Percentiles rank a stretch among this genome's conserved stretches.
Evolutionary conservation across 192 early-diverging fungal genomes (phyloP).

Genomic region (Phlyctochytrium bullatum): DNA sequence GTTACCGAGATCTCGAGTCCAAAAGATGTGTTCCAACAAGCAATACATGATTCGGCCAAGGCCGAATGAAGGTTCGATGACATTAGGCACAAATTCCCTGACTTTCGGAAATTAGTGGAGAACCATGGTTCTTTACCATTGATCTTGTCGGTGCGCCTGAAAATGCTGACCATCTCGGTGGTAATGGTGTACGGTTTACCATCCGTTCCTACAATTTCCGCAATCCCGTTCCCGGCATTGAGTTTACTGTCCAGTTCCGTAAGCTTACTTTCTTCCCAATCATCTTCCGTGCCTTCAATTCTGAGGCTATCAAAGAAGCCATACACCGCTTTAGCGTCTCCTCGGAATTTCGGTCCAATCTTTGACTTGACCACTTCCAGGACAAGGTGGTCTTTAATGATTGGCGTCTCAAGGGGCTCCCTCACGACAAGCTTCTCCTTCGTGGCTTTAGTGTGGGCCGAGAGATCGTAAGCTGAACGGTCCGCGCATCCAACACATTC

Average conservation of each 20-base stretch:
- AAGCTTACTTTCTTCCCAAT: slow-evolving; percentile 52
- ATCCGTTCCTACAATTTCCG: slow-evolving; percentile 55
- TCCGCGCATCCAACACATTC: slow-evolving; percentile 99
- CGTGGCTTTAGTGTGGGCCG: slow-evolving; percentile 84
- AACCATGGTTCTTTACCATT: slow-evolving; percentile 40
- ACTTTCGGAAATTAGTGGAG: slow-evolving; percentile 39
- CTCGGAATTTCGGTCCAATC: slow-evolving; percentile 92
- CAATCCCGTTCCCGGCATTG: slow-evolving; percentile 40
- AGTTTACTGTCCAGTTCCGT: slow-evolving; percentile 51
- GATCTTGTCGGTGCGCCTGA: slow-evolving; percentile 44
- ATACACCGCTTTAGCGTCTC: slow-evolving; percentile 85
- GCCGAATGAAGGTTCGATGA: slow-evolving; percentile 99
- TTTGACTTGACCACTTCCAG: slow-evolving; percentile 86
- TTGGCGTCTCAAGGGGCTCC: slow-evolving; percentile 80
- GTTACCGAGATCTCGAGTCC: slow-evolving; percentile 62
- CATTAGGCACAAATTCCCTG: slow-evolving; percentile 95
- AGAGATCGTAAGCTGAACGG: slow-evolving; percentile 95
- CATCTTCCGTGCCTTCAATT: slow-evolving; percentile 18
- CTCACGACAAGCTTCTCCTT: slow-evolving; percentile 93
- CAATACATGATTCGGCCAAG: slow-evolving; percentile 97
- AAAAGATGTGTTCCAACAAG: slow-evolving; percentile 94
- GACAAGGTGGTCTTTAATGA: slow-evolving; percentile 68
- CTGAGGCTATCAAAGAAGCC: slow-evolving; percentile 66
- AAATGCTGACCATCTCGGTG: slow-evolving; percentile 48
- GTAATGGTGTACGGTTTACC: slow-evolving; percentile 64